A percentile compares a stretch with the other conserved stretches of the same genome.
Conservation (phyloP, 2,329 filamentous ascomycete species). For the Arthroderma sp. region DNA sequence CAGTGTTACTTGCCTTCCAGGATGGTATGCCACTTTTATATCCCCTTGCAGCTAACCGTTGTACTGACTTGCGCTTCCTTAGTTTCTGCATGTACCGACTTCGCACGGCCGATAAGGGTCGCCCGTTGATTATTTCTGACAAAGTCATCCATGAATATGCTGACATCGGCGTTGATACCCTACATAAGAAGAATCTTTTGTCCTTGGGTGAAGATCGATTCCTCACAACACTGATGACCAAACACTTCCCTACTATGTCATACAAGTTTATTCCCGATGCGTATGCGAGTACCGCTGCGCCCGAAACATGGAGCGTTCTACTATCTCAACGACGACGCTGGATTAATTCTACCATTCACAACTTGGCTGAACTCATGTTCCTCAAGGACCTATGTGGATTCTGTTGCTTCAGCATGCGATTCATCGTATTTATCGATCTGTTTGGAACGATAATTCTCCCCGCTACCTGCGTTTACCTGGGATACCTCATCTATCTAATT, state of each 20-base stretch:
- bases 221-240: constrained; percentile 94
- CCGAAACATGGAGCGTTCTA: constrained; percentile 84
- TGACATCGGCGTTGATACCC: constrained; percentile 77
- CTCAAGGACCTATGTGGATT: constrained; percentile 94
- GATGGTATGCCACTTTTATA: constrained; percentile 58
- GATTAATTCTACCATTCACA: constrained; percentile 99
- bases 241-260: constrained; percentile 87
- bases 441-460: constrained; percentile 86
- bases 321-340: constrained; percentile 96
- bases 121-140: constrained; percentile 86
- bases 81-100: constrained; percentile 99
- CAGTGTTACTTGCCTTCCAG: constrained; percentile 94
- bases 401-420: constrained; percentile 97
- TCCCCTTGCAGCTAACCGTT: neutral
- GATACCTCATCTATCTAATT: constrained; percentile 71
- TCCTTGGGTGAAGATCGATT: constrained; percentile 95
- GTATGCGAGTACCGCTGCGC: constrained; percentile 83
- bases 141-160: constrained; percentile 77
- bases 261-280: constrained; percentile 95
- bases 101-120: constrained; percentile 83
- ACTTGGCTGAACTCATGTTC: constrained; percentile 77
- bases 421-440: constrained; percentile 88
- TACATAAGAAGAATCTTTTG: constrained; percentile 88
- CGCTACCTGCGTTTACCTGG: constrained; percentile 75
- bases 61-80: neutral